These are phyloP conservation scores for Apiotrichum domesticum DNA, from an alignment of 1,284 basidiomycete genomes.

Conservation along the genomic window DNA sequence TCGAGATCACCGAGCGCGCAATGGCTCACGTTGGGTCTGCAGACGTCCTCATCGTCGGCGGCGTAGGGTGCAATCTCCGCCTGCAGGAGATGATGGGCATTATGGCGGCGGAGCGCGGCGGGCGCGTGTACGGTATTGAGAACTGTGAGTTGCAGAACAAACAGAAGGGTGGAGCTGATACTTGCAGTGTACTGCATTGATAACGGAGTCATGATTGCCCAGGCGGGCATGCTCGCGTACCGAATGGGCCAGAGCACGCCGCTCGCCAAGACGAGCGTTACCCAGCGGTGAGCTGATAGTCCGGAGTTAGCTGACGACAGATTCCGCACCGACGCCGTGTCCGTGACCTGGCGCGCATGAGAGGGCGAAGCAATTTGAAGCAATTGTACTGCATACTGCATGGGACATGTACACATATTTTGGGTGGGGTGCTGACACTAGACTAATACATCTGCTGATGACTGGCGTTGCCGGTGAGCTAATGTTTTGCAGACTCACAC, in stretches of 20 bases:
- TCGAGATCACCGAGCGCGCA: slow-evolving; percentile 97
- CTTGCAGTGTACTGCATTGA: slow-evolving; percentile 94
- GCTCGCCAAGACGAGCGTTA: slow-evolving; percentile 73
- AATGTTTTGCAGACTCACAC: no score
- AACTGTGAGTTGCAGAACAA: slow-evolving; percentile 56
- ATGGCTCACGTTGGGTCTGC: slow-evolving; percentile 98
- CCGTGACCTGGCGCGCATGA: slow-evolving; percentile 69
- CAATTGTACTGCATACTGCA: no score
- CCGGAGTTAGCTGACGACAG: neutral
- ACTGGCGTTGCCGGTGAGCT: no score
- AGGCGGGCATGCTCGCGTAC: slow-evolving; percentile 86
- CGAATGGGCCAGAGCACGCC: slow-evolving; percentile 85
- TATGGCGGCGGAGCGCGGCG: slow-evolving; percentile 87
- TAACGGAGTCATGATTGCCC: slow-evolving; percentile 99
- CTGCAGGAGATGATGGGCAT: slow-evolving; percentile 98
- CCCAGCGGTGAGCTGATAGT: slow-evolving; percentile 64
- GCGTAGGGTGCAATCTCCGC: slow-evolving; percentile 93
- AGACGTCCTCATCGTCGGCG: slow-evolving; percentile 95
- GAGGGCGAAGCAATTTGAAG: no score
- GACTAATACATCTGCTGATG: no score
- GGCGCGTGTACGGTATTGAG: slow-evolving; percentile 90
- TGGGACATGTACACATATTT: no score
- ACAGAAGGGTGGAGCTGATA: neutral
- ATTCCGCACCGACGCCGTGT: slow-evolving; percentile 61
- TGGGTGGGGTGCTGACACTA: no score